Percentiles rank a stretch among this genome's conserved stretches.
Evolutionary conservation across 345 rosid species (phyloP).

Genomic region (Orychophragmus violaceus): DNA sequence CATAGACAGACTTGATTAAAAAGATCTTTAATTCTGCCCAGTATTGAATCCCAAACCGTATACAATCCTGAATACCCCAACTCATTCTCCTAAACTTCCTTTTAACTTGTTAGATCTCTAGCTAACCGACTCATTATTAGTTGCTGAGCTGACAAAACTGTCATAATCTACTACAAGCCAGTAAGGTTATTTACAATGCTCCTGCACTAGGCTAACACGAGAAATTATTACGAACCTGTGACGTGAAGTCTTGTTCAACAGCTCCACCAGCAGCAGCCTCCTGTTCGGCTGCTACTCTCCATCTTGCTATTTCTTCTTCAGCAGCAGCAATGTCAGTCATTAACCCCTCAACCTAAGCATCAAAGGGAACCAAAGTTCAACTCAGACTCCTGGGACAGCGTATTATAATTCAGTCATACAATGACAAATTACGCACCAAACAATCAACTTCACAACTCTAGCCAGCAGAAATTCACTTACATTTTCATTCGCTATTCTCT

Average conservation of each 20-base stretch:
- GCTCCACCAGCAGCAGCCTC: conserved; percentile 98
- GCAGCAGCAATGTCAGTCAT: conserved; percentile 96
- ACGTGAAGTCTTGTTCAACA: conserved; percentile 71
- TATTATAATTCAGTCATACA: neutral
- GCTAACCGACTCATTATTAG: neutral
- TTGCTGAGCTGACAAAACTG: neutral
- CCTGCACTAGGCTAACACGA: neutral
- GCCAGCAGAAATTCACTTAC: conserved; percentile 40
- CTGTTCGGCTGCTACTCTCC: conserved; percentile 99
- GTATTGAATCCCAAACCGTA: neutral
- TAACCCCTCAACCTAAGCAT: conserved; percentile 82
- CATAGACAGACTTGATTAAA: neutral
- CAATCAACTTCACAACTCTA: neutral
- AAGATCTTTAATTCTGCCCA: neutral
- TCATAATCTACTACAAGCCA: conserved; percentile 6
- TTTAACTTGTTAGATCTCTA: neutral
- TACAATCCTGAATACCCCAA: neutral
- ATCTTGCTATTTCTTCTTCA: conserved; percentile 95
- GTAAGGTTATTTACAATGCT: conserved; percentile 1
- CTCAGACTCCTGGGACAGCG: neutral
- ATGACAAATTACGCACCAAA: neutral
- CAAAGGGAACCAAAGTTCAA: neutral
- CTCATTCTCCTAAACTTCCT: neutral
- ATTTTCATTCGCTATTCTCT: conserved; percentile 88
- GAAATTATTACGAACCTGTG: conserved; percentile 46